Conservation (phyloP, 2,329 filamentous ascomycete genomes). For the Botryosphaeria dothidea region DNA sequence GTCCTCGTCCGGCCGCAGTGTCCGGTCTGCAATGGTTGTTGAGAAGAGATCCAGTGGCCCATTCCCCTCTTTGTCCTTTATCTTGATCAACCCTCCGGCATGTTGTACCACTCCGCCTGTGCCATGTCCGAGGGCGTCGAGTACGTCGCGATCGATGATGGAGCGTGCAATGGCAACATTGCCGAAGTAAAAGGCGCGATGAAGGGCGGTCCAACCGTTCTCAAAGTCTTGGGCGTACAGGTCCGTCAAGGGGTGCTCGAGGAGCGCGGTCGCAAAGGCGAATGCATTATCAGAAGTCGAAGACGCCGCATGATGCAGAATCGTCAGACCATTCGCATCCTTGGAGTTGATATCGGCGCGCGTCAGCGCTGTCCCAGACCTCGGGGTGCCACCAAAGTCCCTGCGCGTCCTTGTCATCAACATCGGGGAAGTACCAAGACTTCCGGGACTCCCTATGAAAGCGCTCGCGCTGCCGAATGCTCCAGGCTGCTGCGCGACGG, state of each 20-base stretch:
- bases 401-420: constrained; percentile 38
- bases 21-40: constrained; percentile 78
- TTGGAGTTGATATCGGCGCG: constrained; percentile 79
- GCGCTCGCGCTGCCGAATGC: neutral
- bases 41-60: constrained; percentile 93
- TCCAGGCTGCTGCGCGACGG: neutral
- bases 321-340: constrained; percentile 77
- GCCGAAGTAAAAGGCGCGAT: constrained; percentile 85
- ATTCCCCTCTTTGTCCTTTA: constrained; percentile 92
- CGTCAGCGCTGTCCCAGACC: constrained; percentile 41
- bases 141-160: constrained; percentile 75
- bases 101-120: constrained; percentile 60
- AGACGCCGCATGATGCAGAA: constrained; percentile 82
- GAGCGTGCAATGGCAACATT: constrained; percentile 84
- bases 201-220: constrained; percentile 93
- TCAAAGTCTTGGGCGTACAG: constrained; percentile 85
- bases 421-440: constrained; percentile 48
- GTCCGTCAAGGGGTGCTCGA: constrained; percentile 81
- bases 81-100: constrained; percentile 79
- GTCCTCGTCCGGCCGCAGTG: constrained; percentile 55
- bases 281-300: constrained; percentile 69
- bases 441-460: constrained; percentile 43
- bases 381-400: constrained; percentile 32
- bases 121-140: constrained; percentile 64
- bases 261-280: constrained; percentile 74